Evolutionary conservation across 352 stramenopile species (phyloP), one percentile per base, ranked within the genome.

Genomic region (Phytophthora cactorum): DNA sequence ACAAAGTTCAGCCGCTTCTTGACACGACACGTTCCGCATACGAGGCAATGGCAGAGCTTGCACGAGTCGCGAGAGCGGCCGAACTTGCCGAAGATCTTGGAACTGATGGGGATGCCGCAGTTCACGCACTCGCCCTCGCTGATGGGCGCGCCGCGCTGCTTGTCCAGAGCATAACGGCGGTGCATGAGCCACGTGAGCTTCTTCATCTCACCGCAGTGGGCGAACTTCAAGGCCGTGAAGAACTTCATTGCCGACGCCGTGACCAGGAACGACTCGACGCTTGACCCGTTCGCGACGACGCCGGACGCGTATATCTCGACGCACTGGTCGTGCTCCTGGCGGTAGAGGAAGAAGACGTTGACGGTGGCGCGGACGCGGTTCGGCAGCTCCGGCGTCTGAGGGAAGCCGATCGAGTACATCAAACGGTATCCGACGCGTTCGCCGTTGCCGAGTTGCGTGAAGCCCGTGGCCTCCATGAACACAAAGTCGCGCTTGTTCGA

Each of bases 151-250:
- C 63, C 69, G 3, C 54, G 63, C 17, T 72, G 61, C 59, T 78
- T 78, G 57, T 77, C 59, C 39, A 59, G 29, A 1, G 54, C 55
- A 52, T 70, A 72, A 8, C 58, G 59, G 22, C 68, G 56, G 47
- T 78, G 66, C 61, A 81, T 77, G 52, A 81, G 63, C 73, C 73
- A 81, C 53, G 73, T 67, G 38, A 81, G 63, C 50, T 81, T 81
- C 52, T 77, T 75, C 73, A 81, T 78, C 52, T 81, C 65, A 17
- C 68, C 73, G 49, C 69, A 77, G 36, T 81, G 65, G 0, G 62
- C 73, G 36, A 70, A 78, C 47, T 70, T 74, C 12, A 68, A 54
- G 3, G 44, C 59, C 52, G 72, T 77, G 38, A 75, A 75, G 29
- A 79, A 72, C 50, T 76, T 77, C 68, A 74, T 74, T 3, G 73